A percentile compares a stretch with the other conserved stretches of the same genome.
phyloP scores from a whole-genome alignment of 805 yeast species.

The Saccharomycopsis babjevae region DNA sequence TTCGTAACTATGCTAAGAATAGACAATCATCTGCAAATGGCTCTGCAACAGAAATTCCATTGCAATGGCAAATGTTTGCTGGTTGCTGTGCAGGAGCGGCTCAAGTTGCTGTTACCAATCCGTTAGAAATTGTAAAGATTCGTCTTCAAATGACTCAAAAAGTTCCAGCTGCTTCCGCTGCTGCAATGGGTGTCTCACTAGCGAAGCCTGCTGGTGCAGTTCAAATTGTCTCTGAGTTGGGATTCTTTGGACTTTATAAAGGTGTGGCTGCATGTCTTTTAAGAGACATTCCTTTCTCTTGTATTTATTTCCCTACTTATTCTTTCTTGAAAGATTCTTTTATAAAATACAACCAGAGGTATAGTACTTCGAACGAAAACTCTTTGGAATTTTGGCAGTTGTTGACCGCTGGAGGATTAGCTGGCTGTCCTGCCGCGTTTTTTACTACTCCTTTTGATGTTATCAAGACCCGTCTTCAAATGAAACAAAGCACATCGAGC shows the following conservation, averaged over 20 bases:
- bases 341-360: slow-evolving; percentile 54
- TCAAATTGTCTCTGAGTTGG: slow-evolving; percentile 66
- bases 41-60: slow-evolving; percentile 34
- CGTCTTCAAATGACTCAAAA: slow-evolving; percentile 85
- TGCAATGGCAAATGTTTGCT: slow-evolving; percentile 64
- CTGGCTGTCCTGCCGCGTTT: slow-evolving; percentile 97
- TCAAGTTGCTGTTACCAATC: slow-evolving; percentile 93
- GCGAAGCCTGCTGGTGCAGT: slow-evolving; percentile 45
- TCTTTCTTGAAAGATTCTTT: slow-evolving; percentile 80
- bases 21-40: slow-evolving; percentile 29
- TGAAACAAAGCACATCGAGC: slow-evolving; percentile 30
- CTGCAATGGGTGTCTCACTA: slow-evolving; percentile 26
- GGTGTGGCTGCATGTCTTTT: slow-evolving; percentile 87
- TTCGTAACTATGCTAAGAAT: slow-evolving; percentile 63
- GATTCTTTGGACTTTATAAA: slow-evolving; percentile 76
- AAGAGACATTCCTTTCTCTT: slow-evolving; percentile 94
- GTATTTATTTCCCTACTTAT: slow-evolving; percentile 94
- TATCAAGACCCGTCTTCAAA: slow-evolving; percentile 87
- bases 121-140: slow-evolving; percentile 90
- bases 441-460: slow-evolving; percentile 96
- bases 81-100: slow-evolving; percentile 96
- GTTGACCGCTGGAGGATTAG: slow-evolving; percentile 80
- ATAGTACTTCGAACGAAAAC: slow-evolving; percentile 42
- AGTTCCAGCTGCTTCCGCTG: slow-evolving; percentile 36
- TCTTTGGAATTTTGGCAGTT: slow-evolving; percentile 71